Evolutionary conservation across 768 basidiomycete species (phyloP), one percentile per base, ranked within the genome.

Genomic region (Cystobasidium onofrii): DNA sequence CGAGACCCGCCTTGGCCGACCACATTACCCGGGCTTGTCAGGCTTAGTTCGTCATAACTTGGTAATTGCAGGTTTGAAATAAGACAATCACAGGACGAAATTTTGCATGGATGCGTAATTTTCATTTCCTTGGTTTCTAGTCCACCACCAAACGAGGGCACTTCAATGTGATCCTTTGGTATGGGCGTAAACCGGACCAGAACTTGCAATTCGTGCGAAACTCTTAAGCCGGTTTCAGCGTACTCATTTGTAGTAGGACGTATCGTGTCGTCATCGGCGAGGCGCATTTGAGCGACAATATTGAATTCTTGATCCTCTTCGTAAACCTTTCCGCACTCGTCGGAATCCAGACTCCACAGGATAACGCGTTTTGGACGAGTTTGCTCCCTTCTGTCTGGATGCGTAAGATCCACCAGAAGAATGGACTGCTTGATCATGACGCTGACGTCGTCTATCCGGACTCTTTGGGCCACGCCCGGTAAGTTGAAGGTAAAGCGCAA

Each of bases 341-440:
- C 54, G 9, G 29, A 15, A 25, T 60, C 29, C 54, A 71, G n/a
- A 39, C 54, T 60, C 69, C 69, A 71, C 69, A 71, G 33, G 2
- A 71, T 27, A 23, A 71, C 55, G 25, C 69, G 69, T 36, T 71
- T 71, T 15, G 69, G 33, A n/a, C 39, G n/a, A 52, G 55, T 71
- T 52, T 55, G 52, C 39, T 71, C 69, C 7, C 6, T 55, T 36
- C 29, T 55, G 10, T 55, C 50, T 71, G 69, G 69, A 31, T 71
- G 50, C 12, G 23, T 13, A 15, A 71, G 33, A 36, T 71, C 36
- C 10, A 55, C 50, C 3, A 71, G 55, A 25, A 27, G 15, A 3
- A 71, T 55, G 7, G 52, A 12, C 69, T 71, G 69, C 69, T 71
- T 71, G 69, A 71, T 54, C 12, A 71, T 43, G 3, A 71, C 69